A percentile compares a stretch with the other conserved stretches of the same genome.
Conservation (phyloP, 2,329 filamentous ascomycete genomes). For the Phialophora chinensis region DNA sequence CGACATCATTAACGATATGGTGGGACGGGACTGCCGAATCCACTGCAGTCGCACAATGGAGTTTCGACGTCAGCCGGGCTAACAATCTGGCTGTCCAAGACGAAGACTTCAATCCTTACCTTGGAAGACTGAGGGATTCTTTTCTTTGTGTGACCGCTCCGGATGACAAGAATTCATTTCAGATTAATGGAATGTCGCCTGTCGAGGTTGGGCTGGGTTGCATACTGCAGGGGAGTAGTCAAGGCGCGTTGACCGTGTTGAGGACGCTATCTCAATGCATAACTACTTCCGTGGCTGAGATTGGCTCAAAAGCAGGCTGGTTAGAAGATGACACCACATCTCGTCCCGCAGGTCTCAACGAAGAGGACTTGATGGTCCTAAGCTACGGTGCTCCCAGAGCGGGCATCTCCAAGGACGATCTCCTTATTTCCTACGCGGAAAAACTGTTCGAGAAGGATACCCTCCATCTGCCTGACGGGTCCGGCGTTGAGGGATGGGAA, state of each 20-base stretch:
- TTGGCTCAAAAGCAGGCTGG: constrained; percentile 85
- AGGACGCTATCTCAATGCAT: constrained; percentile 81
- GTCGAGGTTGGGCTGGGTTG: constrained; percentile 83
- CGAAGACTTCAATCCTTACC: constrained; percentile 67
- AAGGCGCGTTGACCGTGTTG: constrained; percentile 75
- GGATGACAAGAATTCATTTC: constrained; percentile 67
- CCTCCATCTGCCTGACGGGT: constrained; percentile 44
- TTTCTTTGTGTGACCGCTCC: constrained; percentile 70
- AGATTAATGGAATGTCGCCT: constrained; percentile 74
- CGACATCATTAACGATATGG: constrained; percentile 82
- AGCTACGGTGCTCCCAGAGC: constrained; percentile 69
- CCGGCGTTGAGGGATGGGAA: constrained; percentile 79
- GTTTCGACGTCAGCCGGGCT: constrained; percentile 53
- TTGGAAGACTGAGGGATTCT: constrained; percentile 72
- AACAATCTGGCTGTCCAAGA: constrained; percentile 42
- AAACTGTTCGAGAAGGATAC: constrained; percentile 55
- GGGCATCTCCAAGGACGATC: constrained; percentile 76
- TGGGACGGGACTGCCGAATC: constrained; percentile 79
- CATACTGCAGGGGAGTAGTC: constrained; percentile 80
- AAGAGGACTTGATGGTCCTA: constrained; percentile 83
- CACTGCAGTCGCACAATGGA: constrained; percentile 51
- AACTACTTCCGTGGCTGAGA: constrained; percentile 77
- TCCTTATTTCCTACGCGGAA: constrained; percentile 77
- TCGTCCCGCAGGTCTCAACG: constrained; percentile 69
- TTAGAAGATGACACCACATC: constrained; percentile 56